These are phyloP conservation scores for Lipomyces starkeyi DNA, from an alignment of 805 yeast species.

Conservation along the genomic window DNA sequence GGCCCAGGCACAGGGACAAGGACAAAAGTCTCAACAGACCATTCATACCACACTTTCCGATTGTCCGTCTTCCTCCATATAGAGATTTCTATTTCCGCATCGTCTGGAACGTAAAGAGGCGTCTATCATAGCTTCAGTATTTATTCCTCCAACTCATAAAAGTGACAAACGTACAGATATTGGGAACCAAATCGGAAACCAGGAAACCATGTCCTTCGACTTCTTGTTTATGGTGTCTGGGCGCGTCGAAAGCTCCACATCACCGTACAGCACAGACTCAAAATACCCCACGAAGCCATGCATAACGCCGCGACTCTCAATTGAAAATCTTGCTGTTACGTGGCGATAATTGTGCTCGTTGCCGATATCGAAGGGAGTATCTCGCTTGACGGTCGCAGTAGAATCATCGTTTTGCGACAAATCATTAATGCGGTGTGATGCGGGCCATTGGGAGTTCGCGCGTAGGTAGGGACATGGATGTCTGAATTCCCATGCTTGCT, in stretches of 20 bases:
- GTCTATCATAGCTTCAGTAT: conserved; percentile 8
- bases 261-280: conserved; percentile 68
- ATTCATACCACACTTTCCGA: conserved; percentile 66
- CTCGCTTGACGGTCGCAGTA: not conserved
- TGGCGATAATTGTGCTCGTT: conserved; percentile 39
- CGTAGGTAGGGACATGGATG: conserved; percentile 52
- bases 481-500: conserved; percentile 64
- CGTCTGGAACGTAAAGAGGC: conserved; percentile 54
- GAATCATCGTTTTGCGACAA: not conserved
- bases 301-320: conserved; percentile 58
- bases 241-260: conserved; percentile 58
- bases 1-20: conserved; percentile 32
- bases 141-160: not conserved
- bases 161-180: conserved; percentile 43
- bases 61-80: conserved; percentile 56
- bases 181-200: conserved; percentile 76
- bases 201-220: conserved; percentile 59
- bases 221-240: conserved; percentile 48
- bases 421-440: not conserved
- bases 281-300: conserved; percentile 83
- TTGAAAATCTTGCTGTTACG: conserved; percentile 49
- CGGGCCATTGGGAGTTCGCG: conserved; percentile 10
- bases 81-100: conserved; percentile 59
- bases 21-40: conserved; percentile 63
- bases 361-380: conserved; percentile 1